Evolutionary conservation across 805 yeast genomes (phyloP).

Genomic region (Saccharomycopsis javanensis): DNA sequence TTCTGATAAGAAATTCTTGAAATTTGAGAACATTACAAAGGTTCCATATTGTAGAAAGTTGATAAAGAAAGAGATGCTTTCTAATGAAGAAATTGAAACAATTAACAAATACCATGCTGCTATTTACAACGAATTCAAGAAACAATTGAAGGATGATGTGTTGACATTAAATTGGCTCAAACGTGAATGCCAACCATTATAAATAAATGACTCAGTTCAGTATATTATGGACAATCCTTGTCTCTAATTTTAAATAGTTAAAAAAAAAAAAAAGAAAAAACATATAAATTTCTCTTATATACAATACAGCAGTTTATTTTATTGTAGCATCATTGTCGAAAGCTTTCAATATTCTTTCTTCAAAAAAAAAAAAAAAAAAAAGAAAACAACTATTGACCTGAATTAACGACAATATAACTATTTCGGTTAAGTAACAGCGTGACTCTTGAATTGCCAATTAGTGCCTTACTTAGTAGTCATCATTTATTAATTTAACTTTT

Average conservation of each 20-base stretch:
- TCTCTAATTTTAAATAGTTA: background rate
- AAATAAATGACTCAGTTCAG: background rate
- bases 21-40: constrained; percentile 75
- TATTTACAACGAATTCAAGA: constrained; percentile 44
- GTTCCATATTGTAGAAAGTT: constrained; percentile 77
- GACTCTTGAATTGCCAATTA: background rate
- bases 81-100: constrained; percentile 53
- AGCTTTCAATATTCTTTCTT: too few relatives aligned
- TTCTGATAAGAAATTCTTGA: constrained; percentile 44
- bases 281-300: too few relatives aligned
- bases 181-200: constrained; percentile 45
- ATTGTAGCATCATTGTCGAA: too few relatives aligned
- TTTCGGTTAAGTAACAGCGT: background rate
- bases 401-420: too few relatives aligned
- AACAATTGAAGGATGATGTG: constrained; percentile 45
- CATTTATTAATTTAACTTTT: background rate
- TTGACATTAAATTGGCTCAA: constrained; percentile 61
- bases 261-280: background rate
- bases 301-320: too few relatives aligned
- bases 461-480: background rate
- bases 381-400: too few relatives aligned
- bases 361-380: background rate
- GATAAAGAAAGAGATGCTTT: constrained; percentile 52
- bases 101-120: constrained; percentile 55
- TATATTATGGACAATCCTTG: too few relatives aligned